Evolutionary conservation across 1,284 basidiomycete genomes (phyloP).

Genomic region (Trametes pubescens): DNA sequence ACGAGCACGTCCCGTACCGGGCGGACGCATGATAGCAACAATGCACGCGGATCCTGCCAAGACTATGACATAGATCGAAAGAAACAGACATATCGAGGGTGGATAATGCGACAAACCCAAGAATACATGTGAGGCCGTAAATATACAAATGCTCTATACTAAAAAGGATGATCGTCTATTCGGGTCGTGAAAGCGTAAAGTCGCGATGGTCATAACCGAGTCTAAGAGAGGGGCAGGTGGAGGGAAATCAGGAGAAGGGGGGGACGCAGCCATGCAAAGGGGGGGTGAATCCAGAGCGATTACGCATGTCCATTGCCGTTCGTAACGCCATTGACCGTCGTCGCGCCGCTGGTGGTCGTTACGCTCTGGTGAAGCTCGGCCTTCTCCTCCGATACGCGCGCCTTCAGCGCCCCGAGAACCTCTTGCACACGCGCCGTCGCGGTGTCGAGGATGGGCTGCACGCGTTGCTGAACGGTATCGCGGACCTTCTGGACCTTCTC

Average conservation of each 20-base stretch:
- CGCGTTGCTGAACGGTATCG: slow-evolving; percentile 64
- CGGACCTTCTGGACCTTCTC: slow-evolving; percentile 66
- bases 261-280: neutral
- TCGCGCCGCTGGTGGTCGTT: slow-evolving; percentile 26
- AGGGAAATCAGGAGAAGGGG: neutral
- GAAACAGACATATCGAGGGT: neutral
- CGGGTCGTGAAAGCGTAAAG: slow-evolving; percentile 8
- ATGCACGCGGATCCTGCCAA: too few species aligned
- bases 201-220: slow-evolving; percentile 6
- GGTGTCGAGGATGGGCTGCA: slow-evolving; percentile 63
- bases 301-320: slow-evolving; percentile 25
- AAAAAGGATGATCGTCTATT: slow-evolving; percentile 25
- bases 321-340: slow-evolving; percentile 24
- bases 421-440: slow-evolving; percentile 44
- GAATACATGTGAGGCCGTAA: slow-evolving; percentile 23
- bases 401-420: slow-evolving; percentile 41
- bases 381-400: slow-evolving; percentile 40
- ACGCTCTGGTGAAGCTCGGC: slow-evolving; percentile 26
- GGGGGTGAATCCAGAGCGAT: neutral
- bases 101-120: neutral
- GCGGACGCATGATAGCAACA: too few species aligned
- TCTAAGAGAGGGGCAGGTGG: slow-evolving; percentile 5
- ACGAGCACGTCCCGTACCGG: too few species aligned
- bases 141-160: slow-evolving; percentile 32
- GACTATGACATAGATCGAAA: too few species aligned